Percentiles rank a stretch among this genome's conserved stretches.
These are phyloP conservation scores for Micromonas pusilla DNA, from an alignment of 139 green algal genomes.

Conservation along the genomic window DNA sequence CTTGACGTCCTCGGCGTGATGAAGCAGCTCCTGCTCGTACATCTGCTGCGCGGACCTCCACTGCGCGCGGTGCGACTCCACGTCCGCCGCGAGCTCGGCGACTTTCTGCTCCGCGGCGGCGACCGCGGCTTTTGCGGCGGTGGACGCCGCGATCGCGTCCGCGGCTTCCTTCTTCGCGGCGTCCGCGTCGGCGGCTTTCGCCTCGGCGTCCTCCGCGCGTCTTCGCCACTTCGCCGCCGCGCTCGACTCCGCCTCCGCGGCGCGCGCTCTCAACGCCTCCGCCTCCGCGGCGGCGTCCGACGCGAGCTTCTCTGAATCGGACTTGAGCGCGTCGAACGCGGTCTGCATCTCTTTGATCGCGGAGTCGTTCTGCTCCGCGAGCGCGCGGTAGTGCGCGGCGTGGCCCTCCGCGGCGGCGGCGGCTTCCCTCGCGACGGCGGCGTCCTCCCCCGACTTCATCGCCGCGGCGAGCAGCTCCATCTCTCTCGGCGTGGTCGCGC, in stretches of 20 bases:
- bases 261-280: slow-evolving; percentile 5
- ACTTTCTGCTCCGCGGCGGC: neutral
- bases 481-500: neutral
- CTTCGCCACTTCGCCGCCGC: slow-evolving; percentile 12
- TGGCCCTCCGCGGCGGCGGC: slow-evolving; percentile 4
- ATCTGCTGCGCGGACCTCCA: neutral
- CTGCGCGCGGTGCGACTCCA: neutral
- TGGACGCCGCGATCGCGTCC: neutral
- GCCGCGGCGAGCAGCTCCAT: neutral
- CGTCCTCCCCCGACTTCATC: neutral
- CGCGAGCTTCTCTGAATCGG: neutral
- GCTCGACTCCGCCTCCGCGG: neutral
- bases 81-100: neutral
- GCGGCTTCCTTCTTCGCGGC: neutral
- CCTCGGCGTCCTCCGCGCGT: slow-evolving; percentile 12
- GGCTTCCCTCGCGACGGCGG: neutral
- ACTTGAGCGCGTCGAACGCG: slow-evolving; percentile 19
- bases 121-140: neutral
- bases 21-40: slow-evolving; percentile 14
- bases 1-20: neutral
- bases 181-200: neutral
- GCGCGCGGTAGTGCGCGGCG: slow-evolving; percentile 30
- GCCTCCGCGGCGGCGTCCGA: neutral
- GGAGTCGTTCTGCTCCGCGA: slow-evolving; percentile 21
- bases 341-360: slow-evolving; percentile 29